These are phyloP conservation scores for Orbilia javanica DNA, from an alignment of 2,329 filamentous ascomycete genomes.

Conservation along the genomic window DNA sequence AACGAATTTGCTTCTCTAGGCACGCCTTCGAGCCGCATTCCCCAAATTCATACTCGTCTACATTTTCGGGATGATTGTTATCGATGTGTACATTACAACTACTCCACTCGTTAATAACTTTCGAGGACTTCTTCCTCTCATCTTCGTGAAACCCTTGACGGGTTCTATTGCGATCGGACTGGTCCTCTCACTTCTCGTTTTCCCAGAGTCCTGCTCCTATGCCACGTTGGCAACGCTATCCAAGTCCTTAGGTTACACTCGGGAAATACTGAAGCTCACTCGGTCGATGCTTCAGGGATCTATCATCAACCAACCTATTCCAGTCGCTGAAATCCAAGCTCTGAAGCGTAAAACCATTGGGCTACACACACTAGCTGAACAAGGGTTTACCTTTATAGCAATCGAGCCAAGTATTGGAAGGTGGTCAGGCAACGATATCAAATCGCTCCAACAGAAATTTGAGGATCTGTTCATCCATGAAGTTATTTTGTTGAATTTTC, in stretches of 20 bases:
- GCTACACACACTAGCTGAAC: slow-evolving; percentile 20
- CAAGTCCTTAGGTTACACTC: slow-evolving; percentile 62
- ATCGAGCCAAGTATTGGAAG: slow-evolving; percentile 46
- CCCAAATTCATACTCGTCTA: slow-evolving; percentile 68
- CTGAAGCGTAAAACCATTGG: slow-evolving; percentile 36
- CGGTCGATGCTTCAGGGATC: slow-evolving; percentile 18
- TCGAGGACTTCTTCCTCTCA: slow-evolving; percentile 64
- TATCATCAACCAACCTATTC: slow-evolving; percentile 29
- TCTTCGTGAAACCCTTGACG: slow-evolving; percentile 67
- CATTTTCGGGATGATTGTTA: slow-evolving; percentile 68
- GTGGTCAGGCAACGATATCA: slow-evolving; percentile 44
- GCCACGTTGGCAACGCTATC: slow-evolving; percentile 63
- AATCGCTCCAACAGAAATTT: slow-evolving; percentile 31
- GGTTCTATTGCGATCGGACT: slow-evolving; percentile 68
- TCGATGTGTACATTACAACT: slow-evolving; percentile 67
- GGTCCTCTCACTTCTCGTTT: slow-evolving; percentile 67
- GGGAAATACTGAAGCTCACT: slow-evolving; percentile 35
- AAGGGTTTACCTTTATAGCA: slow-evolving; percentile 37
- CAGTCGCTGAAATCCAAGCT: slow-evolving; percentile 33
- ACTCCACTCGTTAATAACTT: slow-evolving; percentile 67
- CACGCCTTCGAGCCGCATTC: slow-evolving; percentile 67
- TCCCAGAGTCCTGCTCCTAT: slow-evolving; percentile 69
- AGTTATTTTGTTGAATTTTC: slow-evolving; percentile 45
- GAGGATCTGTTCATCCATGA: slow-evolving; percentile 33
- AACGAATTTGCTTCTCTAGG: slow-evolving; percentile 60